A percentile compares a stretch with the other conserved stretches of the same genome.
Evolutionary conservation across 768 basidiomycete species (phyloP).

Genomic region (Trametes cingulata): DNA sequence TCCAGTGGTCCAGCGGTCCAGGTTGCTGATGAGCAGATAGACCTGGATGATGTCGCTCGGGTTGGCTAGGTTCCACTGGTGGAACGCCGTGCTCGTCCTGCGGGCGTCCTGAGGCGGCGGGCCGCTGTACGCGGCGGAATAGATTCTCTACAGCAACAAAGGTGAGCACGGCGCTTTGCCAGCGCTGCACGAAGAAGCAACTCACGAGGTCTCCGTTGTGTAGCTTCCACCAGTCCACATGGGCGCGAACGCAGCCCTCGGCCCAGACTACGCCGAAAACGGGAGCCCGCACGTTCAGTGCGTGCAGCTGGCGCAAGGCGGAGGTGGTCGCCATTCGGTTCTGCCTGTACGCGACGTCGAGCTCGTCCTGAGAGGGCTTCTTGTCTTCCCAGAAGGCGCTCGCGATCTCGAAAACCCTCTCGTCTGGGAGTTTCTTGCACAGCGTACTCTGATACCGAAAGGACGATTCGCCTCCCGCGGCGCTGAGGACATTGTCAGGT

Average conservation of each 20-base stretch:
- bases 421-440: conserved; percentile 47
- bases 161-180: not conserved
- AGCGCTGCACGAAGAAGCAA: not conserved
- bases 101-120: conserved; percentile 13
- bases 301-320: conserved; percentile 50
- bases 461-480: conserved; percentile 43
- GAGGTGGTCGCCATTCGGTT: conserved; percentile 58
- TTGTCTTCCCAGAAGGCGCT: conserved; percentile 64
- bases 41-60: conserved; percentile 49
- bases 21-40: conserved; percentile 52
- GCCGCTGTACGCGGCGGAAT: conserved; percentile 48
- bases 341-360: conserved; percentile 57
- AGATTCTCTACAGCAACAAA: conserved; percentile 39
- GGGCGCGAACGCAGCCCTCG: conserved; percentile 51
- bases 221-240: conserved; percentile 53
- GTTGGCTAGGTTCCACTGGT: conserved; percentile 50
- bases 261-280: conserved; percentile 59
- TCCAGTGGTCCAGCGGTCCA: conserved; percentile 52
- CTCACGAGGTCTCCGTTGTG: conserved; percentile 3
- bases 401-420: conserved; percentile 51
- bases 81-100: conserved; percentile 35
- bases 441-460: conserved; percentile 56
- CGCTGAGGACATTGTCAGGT: conserved; percentile 35
- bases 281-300: conserved; percentile 45
- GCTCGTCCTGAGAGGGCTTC: conserved; percentile 49